Evolutionary conservation across 2,329 filamentous ascomycete species (phyloP).

Genomic region (Hymenoscyphus occultus): DNA sequence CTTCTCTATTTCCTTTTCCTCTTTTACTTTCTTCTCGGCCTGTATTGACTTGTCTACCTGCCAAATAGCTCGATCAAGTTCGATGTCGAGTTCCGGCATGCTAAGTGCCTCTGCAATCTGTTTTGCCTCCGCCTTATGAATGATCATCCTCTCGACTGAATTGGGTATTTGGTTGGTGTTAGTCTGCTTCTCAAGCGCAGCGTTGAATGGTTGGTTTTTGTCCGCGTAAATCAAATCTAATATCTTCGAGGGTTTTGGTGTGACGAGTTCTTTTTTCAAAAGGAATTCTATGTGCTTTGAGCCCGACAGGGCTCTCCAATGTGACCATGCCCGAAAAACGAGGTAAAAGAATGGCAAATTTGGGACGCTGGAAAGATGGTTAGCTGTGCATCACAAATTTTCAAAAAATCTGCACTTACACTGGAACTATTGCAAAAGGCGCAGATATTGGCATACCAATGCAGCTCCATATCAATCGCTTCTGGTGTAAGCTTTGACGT

Average conservation of each 20-base stretch:
- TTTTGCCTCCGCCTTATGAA: constrained; percentile 52
- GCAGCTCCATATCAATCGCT: constrained; percentile 76
- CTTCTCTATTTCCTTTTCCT: constrained; percentile 9
- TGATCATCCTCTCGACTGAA: constrained; percentile 39
- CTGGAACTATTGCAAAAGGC: constrained; percentile 78
- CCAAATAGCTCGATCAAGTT: constrained; percentile 72
- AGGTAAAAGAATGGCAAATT: constrained; percentile 98
- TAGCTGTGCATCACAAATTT: constrained; percentile 6
- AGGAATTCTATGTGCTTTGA: constrained; percentile 84
- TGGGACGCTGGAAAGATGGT: constrained; percentile 59
- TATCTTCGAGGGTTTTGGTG: constrained; percentile 59
- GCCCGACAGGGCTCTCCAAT: constrained; percentile 82
- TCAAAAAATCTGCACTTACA: constrained; percentile 56
- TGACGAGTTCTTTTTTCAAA: constrained; percentile 68
- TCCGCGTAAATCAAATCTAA: constrained; percentile 70
- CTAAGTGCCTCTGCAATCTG: constrained; percentile 59
- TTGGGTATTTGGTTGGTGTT: constrained; percentile 13
- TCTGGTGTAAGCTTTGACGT: constrained; percentile 72
- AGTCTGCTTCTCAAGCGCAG: neutral
- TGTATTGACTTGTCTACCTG: constrained; percentile 56
- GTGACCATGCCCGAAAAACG: constrained; percentile 84
- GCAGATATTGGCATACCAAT: constrained; percentile 78
- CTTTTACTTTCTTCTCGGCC: constrained; percentile 26
- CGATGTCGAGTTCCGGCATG: constrained; percentile 67
- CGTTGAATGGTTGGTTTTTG: constrained; percentile 24